Conservation (phyloP, 2,329 filamentous ascomycete species). For the Parasarocladium wereldwijsianum region DNA sequence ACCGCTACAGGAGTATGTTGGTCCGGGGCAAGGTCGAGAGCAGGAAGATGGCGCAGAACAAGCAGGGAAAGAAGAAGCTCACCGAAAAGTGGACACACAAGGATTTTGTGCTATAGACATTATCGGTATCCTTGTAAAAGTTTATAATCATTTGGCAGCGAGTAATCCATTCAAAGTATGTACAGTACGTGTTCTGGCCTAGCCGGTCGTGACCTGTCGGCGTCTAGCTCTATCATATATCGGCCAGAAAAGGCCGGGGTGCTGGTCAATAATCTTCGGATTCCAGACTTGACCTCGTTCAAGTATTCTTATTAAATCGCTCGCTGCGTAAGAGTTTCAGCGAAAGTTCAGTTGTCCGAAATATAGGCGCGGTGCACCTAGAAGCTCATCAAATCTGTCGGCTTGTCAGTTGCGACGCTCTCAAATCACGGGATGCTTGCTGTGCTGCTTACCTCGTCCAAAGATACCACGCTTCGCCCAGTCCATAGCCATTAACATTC, state of each 20-base stretch:
- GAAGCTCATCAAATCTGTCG: conserved; percentile 37
- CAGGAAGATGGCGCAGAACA: conserved; percentile 64
- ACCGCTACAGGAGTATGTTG: conserved; percentile 79
- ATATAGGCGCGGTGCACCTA: conserved; percentile 12
- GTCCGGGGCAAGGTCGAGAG: conserved; percentile 81
- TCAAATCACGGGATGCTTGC: background rate
- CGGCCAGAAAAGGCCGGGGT: too few relatives aligned
- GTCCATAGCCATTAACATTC: conserved; percentile 87
- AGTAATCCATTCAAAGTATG: too few relatives aligned
- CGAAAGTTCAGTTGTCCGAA: too few relatives aligned
- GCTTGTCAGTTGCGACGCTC: conserved; percentile 4
- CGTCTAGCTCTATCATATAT: too few relatives aligned
- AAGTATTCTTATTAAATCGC: too few relatives aligned
- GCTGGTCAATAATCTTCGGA: too few relatives aligned
- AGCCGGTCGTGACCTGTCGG: too few relatives aligned
- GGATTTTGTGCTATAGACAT: conserved; percentile 62
- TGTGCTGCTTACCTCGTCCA: conserved; percentile 61
- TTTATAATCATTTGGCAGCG: too few relatives aligned
- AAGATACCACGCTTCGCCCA: conserved; percentile 96
- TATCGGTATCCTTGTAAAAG: too few relatives aligned
- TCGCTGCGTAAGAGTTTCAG: too few relatives aligned
- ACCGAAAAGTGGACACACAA: conserved; percentile 98
- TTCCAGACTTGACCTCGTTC: too few relatives aligned
- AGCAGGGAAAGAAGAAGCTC: conserved; percentile 64
- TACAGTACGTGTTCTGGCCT: too few relatives aligned